phyloP scores from a whole-genome alignment of 116 monocot species.

The Zostera marina region DNA sequence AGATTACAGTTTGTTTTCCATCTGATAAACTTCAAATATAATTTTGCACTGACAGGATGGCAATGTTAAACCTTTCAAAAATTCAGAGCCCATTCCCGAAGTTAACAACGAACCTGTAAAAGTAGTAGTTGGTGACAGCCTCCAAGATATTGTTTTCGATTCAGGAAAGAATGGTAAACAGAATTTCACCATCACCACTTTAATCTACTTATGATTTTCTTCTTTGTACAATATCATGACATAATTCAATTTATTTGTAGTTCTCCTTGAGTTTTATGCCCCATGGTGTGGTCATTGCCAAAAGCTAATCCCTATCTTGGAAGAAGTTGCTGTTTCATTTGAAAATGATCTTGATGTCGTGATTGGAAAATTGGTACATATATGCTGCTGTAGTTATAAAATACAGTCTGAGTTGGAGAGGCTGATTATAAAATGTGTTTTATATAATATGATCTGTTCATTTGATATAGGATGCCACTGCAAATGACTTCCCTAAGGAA shows the following conservation, averaged over 20 bases:
- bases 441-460: not conserved
- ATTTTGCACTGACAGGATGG: slow-evolving; percentile 49
- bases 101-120: slow-evolving; percentile 81
- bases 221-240: not conserved
- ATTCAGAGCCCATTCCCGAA: slow-evolving; percentile 92
- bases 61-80: slow-evolving; percentile 36
- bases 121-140: slow-evolving; percentile 66
- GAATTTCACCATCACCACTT: not conserved
- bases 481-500: slow-evolving; percentile 69
- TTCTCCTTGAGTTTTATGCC: slow-evolving; percentile 90
- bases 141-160: slow-evolving; percentile 50
- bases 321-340: slow-evolving; percentile 83
- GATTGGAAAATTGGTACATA: slow-evolving; percentile 84
- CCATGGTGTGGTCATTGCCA: slow-evolving; percentile 97
- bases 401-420: not conserved
- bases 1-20: not conserved
- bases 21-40: not conserved
- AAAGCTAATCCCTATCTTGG: slow-evolving; percentile 57
- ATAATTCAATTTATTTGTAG: slow-evolving; percentile 15
- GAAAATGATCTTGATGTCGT: slow-evolving; percentile 54
- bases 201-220: not conserved
- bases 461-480: slow-evolving; percentile 36
- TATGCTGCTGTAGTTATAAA: no score
- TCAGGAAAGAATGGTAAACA: slow-evolving; percentile 79
- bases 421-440: not conserved